Base-by-base conservation (phyloP, 192 early-diverging fungal genomes). In the Dispira simplex region DNA sequence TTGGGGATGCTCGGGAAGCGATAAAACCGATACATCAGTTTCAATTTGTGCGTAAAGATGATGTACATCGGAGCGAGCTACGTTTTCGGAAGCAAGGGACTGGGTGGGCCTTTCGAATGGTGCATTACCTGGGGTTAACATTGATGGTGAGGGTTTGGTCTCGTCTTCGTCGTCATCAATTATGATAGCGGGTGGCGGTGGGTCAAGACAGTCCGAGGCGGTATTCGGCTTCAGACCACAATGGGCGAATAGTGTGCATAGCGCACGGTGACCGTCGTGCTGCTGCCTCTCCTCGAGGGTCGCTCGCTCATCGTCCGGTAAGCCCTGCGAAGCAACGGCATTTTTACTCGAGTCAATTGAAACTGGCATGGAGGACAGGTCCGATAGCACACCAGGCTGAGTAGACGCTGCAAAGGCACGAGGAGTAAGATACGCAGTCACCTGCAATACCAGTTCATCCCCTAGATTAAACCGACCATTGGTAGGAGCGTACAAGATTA, bases 371-470 rank as follows among this genome's bases (percentile, higher is more conserved):
- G 21, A 56, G 54, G 16, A 14, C 20, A 28, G 54, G 54, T 56
- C 4, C 3, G 32, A 39, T 39, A 39, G 32, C 32, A 39, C 32
- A 6, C 32, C 32, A 39, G 32, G 32, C 32, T 39, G 32, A 1
- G 32, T 39, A 6, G 32, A 39, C 6, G 32, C 32, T 32, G 23
- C 43, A 39, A 62, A 62, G 8, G 59, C 59, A 12, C n/a, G 20
- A 25, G 43, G n/a, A 11, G 44, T 25, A 20, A 62, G n/a, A 21
- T 46, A 46, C 8, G 44, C 59, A 43, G 16, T 14, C 26, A 45
- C 59, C 28, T 45, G 39, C 59, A 62, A 3, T 14, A 62, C 12
- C n/a, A 62, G 13, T n/a, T 62, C 39, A 45, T 44, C 43, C n/a
- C 59, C 59, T 20, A 62, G 14, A 20, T 62, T 32, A 10, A 12